Evolutionary conservation across 192 early-diverging fungal species (phyloP).

Genomic region (Coemansia sp.): DNA sequence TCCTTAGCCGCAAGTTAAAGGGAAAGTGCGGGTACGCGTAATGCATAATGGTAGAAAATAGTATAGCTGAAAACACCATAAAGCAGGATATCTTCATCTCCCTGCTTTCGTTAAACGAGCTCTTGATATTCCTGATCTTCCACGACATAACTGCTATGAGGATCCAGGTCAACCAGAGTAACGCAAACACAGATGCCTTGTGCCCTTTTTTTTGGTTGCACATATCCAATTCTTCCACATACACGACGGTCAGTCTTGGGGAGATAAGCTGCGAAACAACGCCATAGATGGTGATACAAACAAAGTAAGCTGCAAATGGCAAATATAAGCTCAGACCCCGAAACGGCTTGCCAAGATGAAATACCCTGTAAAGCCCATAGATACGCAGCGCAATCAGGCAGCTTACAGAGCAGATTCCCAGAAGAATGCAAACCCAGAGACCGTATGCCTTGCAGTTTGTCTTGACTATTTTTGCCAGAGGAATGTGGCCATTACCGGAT

Average conservation of each 20-base stretch:
- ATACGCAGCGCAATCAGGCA: slow-evolving; percentile 33
- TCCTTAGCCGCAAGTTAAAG: slow-evolving; percentile 14
- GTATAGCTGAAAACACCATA: slow-evolving; percentile 22
- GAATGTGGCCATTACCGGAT: slow-evolving; percentile 31
- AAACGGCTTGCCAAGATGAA: slow-evolving; percentile 27
- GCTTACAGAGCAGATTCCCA: slow-evolving; percentile 32
- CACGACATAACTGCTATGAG: slow-evolving; percentile 24
- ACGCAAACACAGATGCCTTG: slow-evolving; percentile 35
- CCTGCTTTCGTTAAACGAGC: slow-evolving; percentile 51
- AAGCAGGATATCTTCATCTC: slow-evolving; percentile 25
- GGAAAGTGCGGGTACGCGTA: slow-evolving; percentile 24
- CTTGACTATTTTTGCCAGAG: slow-evolving; percentile 7
- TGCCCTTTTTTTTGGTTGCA: slow-evolving; percentile 27
- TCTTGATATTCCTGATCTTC: slow-evolving; percentile 47
- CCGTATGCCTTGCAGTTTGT: slow-evolving; percentile 39
- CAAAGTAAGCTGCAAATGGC: slow-evolving; percentile 17
- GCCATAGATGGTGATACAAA: slow-evolving; percentile 21
- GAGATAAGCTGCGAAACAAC: slow-evolving; percentile 29
- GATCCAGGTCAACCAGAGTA: slow-evolving; percentile 38
- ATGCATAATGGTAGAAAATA: slow-evolving; percentile 34
- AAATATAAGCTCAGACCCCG: slow-evolving; percentile 26
- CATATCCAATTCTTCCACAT: slow-evolving; percentile 18
- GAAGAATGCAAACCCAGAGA: slow-evolving; percentile 38
- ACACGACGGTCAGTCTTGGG: slow-evolving; percentile 9
- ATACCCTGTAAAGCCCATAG: slow-evolving; percentile 34